Evolutionary conservation across 768 basidiomycete genomes (phyloP), one percentile per base, ranked within the genome.

Genomic region (Trametes elegans): DNA sequence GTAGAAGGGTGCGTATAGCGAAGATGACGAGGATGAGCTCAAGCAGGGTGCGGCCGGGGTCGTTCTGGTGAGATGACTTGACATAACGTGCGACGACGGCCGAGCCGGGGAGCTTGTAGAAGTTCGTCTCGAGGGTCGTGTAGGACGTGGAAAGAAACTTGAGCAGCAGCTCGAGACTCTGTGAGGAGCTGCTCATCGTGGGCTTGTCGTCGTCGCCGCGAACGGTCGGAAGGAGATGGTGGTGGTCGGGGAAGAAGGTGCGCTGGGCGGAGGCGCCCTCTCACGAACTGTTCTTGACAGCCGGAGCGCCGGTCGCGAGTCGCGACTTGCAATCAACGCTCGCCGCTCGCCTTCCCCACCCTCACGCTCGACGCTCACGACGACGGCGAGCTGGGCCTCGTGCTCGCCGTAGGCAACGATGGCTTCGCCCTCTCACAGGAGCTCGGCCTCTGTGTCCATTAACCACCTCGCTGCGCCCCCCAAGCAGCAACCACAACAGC

Each of bases 41-140:
- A 46, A 99, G 81, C 8, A 98, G 63, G 0, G 93, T 93, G 49
- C 97, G 79, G 28, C 89, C 91, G 1, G 97, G 97, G 72, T 99
- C 97, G 68, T 99, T 90, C 71, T 91, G 90, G 70, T 99, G 95
- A 0, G 92, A 95, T 26, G 90, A 93, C 73, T 83, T 88, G 74
- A 98, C 90, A 69, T 97, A 97, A 62, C 95, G 89, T 58, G 89
- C 82, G 58, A 93, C 72, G 56, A 94, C 88, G 2, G 86, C 83
- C 8, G 90, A 92, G 38, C 90, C 90, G 7, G 90, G 91, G 14
- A 93, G 70, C 57, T 79, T 82, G 74, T 81, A 83, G 70, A 94
- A 93, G 0, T 80, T 77, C 14, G 76, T 73, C 70, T 90, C 84
- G 3, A 84, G 63, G 2, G 79, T 80, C 3, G 79, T 71, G 35